Evolutionary conservation across 148 eudicot genomes (phyloP).

Genomic region (Silene conica): DNA sequence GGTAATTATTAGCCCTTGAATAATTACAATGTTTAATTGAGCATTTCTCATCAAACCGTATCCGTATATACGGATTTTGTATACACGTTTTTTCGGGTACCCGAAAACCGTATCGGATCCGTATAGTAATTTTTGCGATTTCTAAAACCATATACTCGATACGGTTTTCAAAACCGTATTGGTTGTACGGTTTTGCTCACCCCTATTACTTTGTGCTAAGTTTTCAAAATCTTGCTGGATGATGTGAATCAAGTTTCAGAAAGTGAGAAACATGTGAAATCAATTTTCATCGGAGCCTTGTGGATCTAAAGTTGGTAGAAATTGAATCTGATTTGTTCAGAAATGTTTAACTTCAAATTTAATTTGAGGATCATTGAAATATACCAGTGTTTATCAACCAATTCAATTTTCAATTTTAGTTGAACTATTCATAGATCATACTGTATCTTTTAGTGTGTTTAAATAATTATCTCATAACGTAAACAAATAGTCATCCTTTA

Average conservation of each 20-base stretch:
- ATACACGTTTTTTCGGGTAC: no score
- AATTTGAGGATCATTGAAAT: neutral
- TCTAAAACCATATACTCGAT: no score
- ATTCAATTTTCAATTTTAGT: neutral
- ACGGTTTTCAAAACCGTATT: no score
- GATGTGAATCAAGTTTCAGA: neutral
- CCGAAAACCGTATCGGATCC: no score
- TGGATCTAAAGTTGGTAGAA: neutral
- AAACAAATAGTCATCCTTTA: neutral
- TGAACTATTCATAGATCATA: neutral
- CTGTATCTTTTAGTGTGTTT: neutral
- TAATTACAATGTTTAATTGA: no score
- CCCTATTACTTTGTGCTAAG: neutral
- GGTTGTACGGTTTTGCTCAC: no score
- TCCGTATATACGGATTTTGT: no score
- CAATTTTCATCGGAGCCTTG: neutral
- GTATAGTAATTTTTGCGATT: no score
- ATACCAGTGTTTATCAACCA: neutral
- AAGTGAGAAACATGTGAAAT: constrained; percentile 2
- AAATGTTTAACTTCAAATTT: neutral
- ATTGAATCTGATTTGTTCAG: neutral
- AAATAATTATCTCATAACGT: neutral
- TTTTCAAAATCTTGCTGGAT: neutral
- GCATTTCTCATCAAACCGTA: no score
- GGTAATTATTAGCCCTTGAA: no score